These are phyloP conservation scores for Sinapis alba DNA, from an alignment of 441 rosid species.

Conservation along the genomic window DNA sequence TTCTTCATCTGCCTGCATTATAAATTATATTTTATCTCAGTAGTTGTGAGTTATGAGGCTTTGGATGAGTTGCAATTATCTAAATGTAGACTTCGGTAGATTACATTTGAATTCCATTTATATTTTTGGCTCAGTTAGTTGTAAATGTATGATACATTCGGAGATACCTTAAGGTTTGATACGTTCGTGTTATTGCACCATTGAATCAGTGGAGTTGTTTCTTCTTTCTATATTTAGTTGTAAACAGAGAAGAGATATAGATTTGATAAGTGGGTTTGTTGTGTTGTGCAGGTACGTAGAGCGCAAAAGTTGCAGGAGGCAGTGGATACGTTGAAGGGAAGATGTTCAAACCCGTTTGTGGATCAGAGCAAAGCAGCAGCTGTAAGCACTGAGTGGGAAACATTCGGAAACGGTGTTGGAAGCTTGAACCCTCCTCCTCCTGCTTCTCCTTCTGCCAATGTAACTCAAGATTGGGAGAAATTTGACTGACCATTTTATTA, in stretches of 20 bases:
- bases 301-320: slow-evolving; percentile 69
- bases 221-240: not conserved
- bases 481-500: slow-evolving; percentile 53
- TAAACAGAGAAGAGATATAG: not conserved
- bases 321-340: slow-evolving; percentile 70
- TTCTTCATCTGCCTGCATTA: no score
- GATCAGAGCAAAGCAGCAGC: slow-evolving; percentile 50
- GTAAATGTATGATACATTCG: not conserved
- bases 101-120: not conserved
- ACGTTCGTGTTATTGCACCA: not conserved
- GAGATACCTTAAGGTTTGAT: not conserved
- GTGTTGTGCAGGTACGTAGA: slow-evolving; percentile 63
- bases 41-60: not conserved
- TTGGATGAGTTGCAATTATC: not conserved
- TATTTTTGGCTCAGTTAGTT: not conserved
- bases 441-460: slow-evolving; percentile 49
- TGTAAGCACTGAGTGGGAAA: slow-evolving; percentile 79
- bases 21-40: not conserved
- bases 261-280: slow-evolving; percentile 20
- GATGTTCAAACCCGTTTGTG: slow-evolving; percentile 57
- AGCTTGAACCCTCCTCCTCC: slow-evolving; percentile 69
- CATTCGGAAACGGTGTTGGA: slow-evolving; percentile 69
- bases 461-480: slow-evolving; percentile 72
- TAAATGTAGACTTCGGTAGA: not conserved
- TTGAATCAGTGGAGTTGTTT: not conserved